phyloP scores from a whole-genome alignment of 2,329 filamentous ascomycete species.

The Lasiodiplodia theobromae region DNA sequence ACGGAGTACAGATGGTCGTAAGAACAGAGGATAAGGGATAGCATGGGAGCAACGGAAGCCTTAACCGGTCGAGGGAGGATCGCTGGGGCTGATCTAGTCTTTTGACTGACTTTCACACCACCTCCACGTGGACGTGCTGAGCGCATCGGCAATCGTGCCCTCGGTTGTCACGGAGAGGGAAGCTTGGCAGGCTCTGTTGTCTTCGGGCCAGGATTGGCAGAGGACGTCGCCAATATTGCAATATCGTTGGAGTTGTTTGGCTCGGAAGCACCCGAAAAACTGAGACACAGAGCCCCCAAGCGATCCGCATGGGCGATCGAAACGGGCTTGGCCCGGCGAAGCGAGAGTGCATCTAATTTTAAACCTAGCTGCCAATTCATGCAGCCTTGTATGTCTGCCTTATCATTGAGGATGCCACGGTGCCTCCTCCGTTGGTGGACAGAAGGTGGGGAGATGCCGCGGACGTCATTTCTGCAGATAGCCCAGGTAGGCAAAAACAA shows the following conservation, averaged over 20 bases:
- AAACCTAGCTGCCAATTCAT: slow-evolving; percentile 8
- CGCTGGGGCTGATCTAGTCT: background rate
- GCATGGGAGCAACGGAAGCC: background rate
- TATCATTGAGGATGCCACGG: background rate
- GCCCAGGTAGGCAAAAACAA: background rate
- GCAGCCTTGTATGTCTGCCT: slow-evolving; percentile 10
- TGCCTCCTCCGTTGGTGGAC: background rate
- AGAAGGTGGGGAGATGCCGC: slow-evolving; percentile 3
- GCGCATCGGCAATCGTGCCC: slow-evolving; percentile 8
- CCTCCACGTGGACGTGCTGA: slow-evolving; percentile 12
- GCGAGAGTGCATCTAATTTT: slow-evolving; percentile 26
- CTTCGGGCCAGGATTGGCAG: background rate
- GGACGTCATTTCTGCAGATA: background rate
- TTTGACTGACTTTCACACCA: slow-evolving; percentile 22
- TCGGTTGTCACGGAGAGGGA: background rate
- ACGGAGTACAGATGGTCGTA: slow-evolving; percentile 9
- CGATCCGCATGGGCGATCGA: slow-evolving; percentile 20
- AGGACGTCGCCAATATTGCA: slow-evolving; percentile 10
- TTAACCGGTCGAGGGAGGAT: background rate
- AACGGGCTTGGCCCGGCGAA: slow-evolving; percentile 11
- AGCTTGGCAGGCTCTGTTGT: background rate
- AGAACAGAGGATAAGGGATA: background rate
- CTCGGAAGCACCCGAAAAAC: slow-evolving; percentile 21
- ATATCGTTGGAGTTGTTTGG: slow-evolving; percentile 10
- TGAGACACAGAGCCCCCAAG: slow-evolving; percentile 11